Conservation (phyloP, 345 rosid species). For the Cardamine occulta region DNA sequence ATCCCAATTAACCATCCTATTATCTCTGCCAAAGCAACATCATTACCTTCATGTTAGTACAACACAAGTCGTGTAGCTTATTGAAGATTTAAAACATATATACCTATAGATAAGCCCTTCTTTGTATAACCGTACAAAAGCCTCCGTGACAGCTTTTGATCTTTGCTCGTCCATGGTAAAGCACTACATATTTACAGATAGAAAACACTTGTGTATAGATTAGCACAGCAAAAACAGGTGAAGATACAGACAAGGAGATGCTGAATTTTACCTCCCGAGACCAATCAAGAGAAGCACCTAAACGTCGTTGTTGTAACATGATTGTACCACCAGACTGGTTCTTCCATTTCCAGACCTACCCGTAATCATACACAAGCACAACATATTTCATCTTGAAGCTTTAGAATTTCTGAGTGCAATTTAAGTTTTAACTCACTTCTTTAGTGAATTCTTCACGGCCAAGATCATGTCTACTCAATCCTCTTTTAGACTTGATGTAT, state of each 20-base stretch:
- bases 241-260: neutral
- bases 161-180: slow-evolving; percentile 87
- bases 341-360: slow-evolving; percentile 88
- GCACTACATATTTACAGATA: slow-evolving; percentile 49
- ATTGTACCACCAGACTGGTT: slow-evolving; percentile 75
- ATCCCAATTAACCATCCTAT: slow-evolving; percentile 82
- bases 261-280: slow-evolving; percentile 69
- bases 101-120: slow-evolving; percentile 85
- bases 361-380: neutral
- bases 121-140: slow-evolving; percentile 61
- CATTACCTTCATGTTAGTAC: neutral
- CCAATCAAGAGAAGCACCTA: slow-evolving; percentile 94
- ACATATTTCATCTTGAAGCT: neutral
- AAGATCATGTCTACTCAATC: slow-evolving; percentile 73
- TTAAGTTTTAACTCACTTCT: slow-evolving; percentile 49
- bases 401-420: neutral
- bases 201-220: too few relatives aligned
- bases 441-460: slow-evolving; percentile 75
- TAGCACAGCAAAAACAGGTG: neutral
- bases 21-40: slow-evolving; percentile 51
- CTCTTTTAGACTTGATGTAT: slow-evolving; percentile 71
- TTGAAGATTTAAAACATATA: neutral
- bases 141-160: slow-evolving; percentile 79
- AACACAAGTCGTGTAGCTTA: slow-evolving; percentile 2
- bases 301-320: slow-evolving; percentile 58